Evolutionary conservation across 306 rosid species (phyloP).

Genomic region (Comarum palustre): DNA sequence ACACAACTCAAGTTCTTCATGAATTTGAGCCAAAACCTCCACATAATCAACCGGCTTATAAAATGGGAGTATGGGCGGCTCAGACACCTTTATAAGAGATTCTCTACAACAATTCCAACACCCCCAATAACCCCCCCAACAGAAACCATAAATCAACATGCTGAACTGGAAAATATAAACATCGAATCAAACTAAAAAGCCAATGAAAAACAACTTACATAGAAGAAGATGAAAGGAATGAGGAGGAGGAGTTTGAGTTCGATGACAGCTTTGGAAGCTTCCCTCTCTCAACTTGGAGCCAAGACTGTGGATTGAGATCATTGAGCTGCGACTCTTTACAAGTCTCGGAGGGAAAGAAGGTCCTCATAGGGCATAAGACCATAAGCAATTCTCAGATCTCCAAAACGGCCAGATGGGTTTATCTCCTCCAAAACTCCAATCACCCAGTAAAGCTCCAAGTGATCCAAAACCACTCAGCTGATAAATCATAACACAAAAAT

Average conservation of each 20-base stretch:
- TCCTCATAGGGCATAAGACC: slow-evolving; percentile 78
- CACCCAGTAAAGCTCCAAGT: slow-evolving; percentile 16
- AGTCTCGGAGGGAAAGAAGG: slow-evolving; percentile 71
- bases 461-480: slow-evolving; percentile 35
- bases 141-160: background rate
- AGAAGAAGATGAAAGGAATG: slow-evolving; percentile 50
- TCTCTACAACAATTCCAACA: slow-evolving; percentile 52
- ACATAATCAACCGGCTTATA: slow-evolving; percentile 82
- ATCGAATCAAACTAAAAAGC: slow-evolving; percentile 10
- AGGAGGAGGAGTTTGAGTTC: slow-evolving; percentile 33
- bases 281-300: slow-evolving; percentile 98
- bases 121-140: slow-evolving; percentile 14
- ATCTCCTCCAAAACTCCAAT: slow-evolving; percentile 38
- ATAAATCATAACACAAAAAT: slow-evolving; percentile 18
- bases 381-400: slow-evolving; percentile 80
- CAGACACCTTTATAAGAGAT: slow-evolving; percentile 80
- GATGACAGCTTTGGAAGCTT: slow-evolving; percentile 64
- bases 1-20: slow-evolving; percentile 86
- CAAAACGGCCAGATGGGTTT: slow-evolving; percentile 48
- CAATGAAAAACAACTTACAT: slow-evolving; percentile 47
- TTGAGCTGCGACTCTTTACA: slow-evolving; percentile 67
- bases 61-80: slow-evolving; percentile 70
- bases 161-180: background rate
- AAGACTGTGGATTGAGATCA: slow-evolving; percentile 80
- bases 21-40: slow-evolving; percentile 87